Percentiles rank a stretch among this genome's conserved stretches.
Conservation (phyloP, 2,329 filamentous ascomycete species). For the Neonectria coccinea region DNA sequence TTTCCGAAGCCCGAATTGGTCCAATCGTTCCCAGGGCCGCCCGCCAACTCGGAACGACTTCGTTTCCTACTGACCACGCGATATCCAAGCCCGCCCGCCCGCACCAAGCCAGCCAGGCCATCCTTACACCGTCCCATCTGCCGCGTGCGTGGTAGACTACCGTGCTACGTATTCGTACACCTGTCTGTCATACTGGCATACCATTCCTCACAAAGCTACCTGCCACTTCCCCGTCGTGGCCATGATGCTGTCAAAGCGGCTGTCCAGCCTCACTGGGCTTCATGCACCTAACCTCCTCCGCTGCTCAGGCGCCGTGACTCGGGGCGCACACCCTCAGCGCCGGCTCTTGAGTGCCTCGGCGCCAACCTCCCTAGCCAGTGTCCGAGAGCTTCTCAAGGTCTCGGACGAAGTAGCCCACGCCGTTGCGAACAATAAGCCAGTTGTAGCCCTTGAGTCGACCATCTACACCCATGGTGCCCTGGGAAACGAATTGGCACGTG, state of each 20-base stretch:
- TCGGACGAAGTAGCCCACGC: slow-evolving; percentile 88
- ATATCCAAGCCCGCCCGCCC: slow-evolving; percentile 7
- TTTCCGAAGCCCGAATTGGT: not conserved
- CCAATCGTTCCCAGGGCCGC: not conserved
- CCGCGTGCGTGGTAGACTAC: not conserved
- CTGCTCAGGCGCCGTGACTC: slow-evolving; percentile 32
- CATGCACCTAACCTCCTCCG: slow-evolving; percentile 36
- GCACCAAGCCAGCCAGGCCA: slow-evolving; percentile 14
- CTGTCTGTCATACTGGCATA: no score
- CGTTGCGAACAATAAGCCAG: slow-evolving; percentile 77
- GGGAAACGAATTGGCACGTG: slow-evolving; percentile 76
- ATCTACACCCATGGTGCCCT: slow-evolving; percentile 97
- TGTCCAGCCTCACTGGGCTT: slow-evolving; percentile 37
- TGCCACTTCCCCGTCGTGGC: slow-evolving; percentile 8
- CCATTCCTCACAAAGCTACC: not conserved
- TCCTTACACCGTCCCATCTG: slow-evolving; percentile 9
- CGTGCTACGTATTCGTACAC: not conserved
- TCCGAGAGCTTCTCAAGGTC: slow-evolving; percentile 69
- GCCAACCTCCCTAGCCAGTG: slow-evolving; percentile 40
- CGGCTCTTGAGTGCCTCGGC: slow-evolving; percentile 38
- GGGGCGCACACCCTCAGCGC: slow-evolving; percentile 32
- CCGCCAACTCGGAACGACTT: slow-evolving; percentile 8
- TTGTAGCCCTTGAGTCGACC: slow-evolving; percentile 93
- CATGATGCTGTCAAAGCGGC: slow-evolving; percentile 32
- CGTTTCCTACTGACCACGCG: slow-evolving; percentile 9